A percentile compares a stretch with the other conserved stretches of the same genome.
phyloP scores from a whole-genome alignment of 176 grass and related monocot genomes.

The Cenchrus purpureus region DNA sequence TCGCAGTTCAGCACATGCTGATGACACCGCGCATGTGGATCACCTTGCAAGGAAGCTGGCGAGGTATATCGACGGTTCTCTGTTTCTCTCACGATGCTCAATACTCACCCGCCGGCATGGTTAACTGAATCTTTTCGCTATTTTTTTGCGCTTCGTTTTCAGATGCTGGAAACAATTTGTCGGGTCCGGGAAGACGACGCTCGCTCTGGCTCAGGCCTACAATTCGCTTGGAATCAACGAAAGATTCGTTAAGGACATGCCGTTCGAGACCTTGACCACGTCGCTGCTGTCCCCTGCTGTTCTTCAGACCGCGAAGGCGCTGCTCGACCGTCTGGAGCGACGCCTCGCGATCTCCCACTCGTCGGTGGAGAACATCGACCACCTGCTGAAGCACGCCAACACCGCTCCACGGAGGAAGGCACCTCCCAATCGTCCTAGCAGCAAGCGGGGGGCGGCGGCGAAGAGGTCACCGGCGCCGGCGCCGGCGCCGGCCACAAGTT shows the following conservation, averaged over 20 bases:
- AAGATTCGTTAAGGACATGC: slow-evolving; percentile 77
- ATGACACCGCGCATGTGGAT: no score
- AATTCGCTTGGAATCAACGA: slow-evolving; percentile 63
- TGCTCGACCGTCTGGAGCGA: slow-evolving; percentile 73
- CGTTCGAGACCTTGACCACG: slow-evolving; percentile 77
- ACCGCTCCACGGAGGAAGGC: slow-evolving; percentile 52
- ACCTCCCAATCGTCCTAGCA: slow-evolving; percentile 38
- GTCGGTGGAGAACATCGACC: slow-evolving; percentile 70
- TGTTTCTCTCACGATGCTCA: no score
- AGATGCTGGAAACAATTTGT: no score
- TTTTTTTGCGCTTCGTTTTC: no score
- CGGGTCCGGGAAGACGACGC: no score
- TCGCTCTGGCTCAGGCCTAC: slow-evolving; percentile 48
- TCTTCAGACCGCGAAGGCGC: slow-evolving; percentile 64
- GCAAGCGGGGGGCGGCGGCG: slow-evolving; percentile 24
- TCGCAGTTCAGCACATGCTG: no score
- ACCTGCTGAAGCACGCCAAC: slow-evolving; percentile 80
- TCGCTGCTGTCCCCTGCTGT: slow-evolving; percentile 70
- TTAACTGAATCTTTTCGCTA: no score
- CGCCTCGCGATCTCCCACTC: slow-evolving; percentile 52
- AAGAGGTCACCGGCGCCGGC: slow-evolving; percentile 34
- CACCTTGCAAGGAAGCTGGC: no score
- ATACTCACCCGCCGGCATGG: no score
- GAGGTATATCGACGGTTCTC: no score
- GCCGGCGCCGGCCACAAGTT: not conserved